A percentile compares a stretch with the other conserved stretches of the same genome.
Conservation (phyloP, 1,284 basidiomycete genomes). For the Austropuccinia psidii region DNA sequence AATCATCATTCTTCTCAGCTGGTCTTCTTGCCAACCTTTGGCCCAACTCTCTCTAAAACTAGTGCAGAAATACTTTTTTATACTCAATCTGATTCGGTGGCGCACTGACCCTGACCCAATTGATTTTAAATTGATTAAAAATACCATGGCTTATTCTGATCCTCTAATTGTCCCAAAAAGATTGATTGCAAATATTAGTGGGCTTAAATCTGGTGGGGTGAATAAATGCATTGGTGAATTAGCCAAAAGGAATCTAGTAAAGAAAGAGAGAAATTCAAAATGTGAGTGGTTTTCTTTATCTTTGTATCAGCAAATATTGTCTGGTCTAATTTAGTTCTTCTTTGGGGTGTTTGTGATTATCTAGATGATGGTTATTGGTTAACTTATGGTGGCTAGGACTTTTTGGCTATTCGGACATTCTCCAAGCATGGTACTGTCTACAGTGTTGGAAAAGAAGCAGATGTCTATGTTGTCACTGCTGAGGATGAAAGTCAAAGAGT, state of each 20-base stretch:
- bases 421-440: conserved; percentile 70
- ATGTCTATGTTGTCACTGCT: conserved; percentile 89
- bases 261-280: conserved; percentile 80
- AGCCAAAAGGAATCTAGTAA: conserved; percentile 83
- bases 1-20: too few species aligned
- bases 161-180: conserved; percentile 79
- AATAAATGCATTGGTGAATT: conserved; percentile 85
- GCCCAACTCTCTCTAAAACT: too few species aligned
- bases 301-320: too few species aligned
- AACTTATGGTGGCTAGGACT: conserved; percentile 97
- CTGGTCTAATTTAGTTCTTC: background rate
- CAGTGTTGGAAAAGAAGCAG: conserved; percentile 92
- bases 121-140: too few species aligned
- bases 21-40: too few species aligned
- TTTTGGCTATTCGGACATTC: conserved; percentile 83
- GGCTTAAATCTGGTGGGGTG: conserved; percentile 79
- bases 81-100: too few species aligned
- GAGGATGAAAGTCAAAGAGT: conserved; percentile 74
- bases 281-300: conserved; percentile 54
- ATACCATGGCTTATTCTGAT: too few species aligned
- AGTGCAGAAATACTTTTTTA: too few species aligned
- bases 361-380: conserved; percentile 92
- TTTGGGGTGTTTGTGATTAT: background rate
- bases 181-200: conserved; percentile 84
- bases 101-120: too few species aligned